These are phyloP conservation scores for Colletotrichum australisinense DNA, from an alignment of 2,329 filamentous ascomycete genomes.

Conservation along the genomic window DNA sequence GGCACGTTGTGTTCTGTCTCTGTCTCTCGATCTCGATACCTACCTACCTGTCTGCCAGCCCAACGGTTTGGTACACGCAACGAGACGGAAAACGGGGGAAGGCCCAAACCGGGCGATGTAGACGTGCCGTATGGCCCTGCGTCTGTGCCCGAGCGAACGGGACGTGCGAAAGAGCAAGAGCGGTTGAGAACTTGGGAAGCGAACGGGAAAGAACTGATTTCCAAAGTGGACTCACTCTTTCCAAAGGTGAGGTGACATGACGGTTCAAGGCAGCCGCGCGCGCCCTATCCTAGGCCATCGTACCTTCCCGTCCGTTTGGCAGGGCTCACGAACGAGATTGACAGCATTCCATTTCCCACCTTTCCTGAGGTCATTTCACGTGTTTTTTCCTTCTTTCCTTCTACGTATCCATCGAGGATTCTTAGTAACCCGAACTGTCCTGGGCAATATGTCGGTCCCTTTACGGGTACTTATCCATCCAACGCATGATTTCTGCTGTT, in stretches of 20 bases:
- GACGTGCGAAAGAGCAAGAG: background rate
- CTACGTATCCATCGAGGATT: too few species aligned
- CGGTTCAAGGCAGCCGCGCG: background rate
- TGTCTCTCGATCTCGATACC: background rate
- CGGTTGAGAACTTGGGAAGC: background rate
- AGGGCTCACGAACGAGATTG: slow-evolving; percentile 15
- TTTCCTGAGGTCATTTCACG: slow-evolving; percentile 18
- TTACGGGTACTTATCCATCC: background rate
- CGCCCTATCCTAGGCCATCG: background rate
- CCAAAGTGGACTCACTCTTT: slow-evolving; percentile 26
- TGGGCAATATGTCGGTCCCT: slow-evolving; percentile 10
- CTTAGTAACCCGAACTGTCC: background rate
- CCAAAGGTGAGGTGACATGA: slow-evolving; percentile 10
- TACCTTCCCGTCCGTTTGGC: background rate
- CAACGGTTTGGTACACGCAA: background rate
- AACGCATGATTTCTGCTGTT: background rate
- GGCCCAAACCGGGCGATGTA: background rate
- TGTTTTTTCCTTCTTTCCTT: background rate
- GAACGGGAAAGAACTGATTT: too few species aligned
- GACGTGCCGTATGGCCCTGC: background rate
- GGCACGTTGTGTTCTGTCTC: background rate
- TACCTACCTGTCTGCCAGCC: background rate
- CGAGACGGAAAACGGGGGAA: slow-evolving; percentile 3
- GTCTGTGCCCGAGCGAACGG: background rate
- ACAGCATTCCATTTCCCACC: slow-evolving; percentile 31